Conservation (phyloP, 495 filamentous ascomycete genomes). For the Cercophora sp. region DNA sequence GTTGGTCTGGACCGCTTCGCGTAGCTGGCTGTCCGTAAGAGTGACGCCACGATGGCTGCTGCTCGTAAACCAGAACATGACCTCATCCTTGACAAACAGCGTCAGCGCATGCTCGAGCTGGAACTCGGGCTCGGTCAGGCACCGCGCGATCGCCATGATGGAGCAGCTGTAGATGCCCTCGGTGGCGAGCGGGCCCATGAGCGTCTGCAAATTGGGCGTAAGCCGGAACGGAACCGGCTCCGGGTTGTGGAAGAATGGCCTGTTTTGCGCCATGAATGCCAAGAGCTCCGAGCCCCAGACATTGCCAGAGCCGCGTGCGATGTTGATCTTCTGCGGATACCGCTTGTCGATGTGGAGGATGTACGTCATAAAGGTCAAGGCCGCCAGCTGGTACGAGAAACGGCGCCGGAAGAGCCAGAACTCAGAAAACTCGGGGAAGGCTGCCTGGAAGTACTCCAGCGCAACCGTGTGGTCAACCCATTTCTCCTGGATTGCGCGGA, state of each 20-base stretch:
- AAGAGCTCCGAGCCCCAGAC: constrained; percentile 96
- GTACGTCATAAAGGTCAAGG: constrained; percentile 97
- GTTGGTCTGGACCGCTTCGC: constrained; percentile 84
- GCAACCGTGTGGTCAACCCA: constrained; percentile 78
- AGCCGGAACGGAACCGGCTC: constrained; percentile 96
- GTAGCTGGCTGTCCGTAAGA: constrained; percentile 65
- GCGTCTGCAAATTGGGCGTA: constrained; percentile 89
- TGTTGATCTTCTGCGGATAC: constrained; percentile 90
- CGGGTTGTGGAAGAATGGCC: constrained; percentile 87
- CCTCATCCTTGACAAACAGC: constrained; percentile 94
- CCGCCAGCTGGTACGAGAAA: constrained; percentile 94
- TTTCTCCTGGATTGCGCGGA: constrained; percentile 84
- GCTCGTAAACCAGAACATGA: constrained; percentile 96
- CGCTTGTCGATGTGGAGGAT: constrained; percentile 92
- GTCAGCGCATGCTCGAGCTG: constrained; percentile 90
- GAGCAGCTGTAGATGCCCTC: constrained; percentile 91
- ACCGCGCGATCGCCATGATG: constrained; percentile 92
- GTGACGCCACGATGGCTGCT: constrained; percentile 60
- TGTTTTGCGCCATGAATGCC: constrained; percentile 70
- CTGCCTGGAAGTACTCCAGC: constrained; percentile 84
- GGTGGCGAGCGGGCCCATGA: constrained; percentile 91
- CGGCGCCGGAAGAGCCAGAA: constrained; percentile 98
- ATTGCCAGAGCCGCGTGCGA: constrained; percentile 83
- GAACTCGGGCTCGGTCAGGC: constrained; percentile 85
- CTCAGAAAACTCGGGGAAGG: constrained; percentile 83